phyloP scores from a whole-genome alignment of 139 green algal genomes.

The Zygnema cylindricum region DNA sequence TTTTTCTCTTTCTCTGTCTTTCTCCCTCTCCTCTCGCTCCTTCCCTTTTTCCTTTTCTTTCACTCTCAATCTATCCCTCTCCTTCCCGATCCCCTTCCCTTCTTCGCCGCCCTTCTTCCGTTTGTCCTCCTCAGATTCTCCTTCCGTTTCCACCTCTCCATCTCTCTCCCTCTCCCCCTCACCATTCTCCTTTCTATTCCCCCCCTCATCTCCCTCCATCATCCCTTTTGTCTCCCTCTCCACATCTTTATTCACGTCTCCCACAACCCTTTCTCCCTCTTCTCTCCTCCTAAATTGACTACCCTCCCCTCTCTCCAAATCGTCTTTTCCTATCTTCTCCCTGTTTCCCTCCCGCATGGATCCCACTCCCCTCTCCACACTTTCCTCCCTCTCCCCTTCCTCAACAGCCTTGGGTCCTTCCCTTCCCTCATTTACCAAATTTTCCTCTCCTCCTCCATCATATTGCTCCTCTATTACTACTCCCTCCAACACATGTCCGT shows the following conservation, averaged over 20 bases:
- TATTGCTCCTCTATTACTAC: no score
- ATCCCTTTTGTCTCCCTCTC: neutral
- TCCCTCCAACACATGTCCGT: no score
- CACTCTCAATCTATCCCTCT: no score
- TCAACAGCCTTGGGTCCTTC: neutral
- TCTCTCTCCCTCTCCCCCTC: conserved; percentile 13
- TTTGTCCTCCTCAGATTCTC: no score
- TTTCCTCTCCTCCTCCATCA: no score
- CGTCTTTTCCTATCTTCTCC: neutral
- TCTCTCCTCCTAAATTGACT: neutral
- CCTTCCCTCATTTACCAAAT: neutral
- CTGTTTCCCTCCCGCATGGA: neutral
- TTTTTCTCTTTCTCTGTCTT: no score
- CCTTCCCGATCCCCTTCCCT: no score
- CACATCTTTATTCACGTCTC: neutral
- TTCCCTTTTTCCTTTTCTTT: no score
- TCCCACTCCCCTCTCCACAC: neutral
- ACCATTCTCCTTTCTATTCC: conserved; percentile 1
- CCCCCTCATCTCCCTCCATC: neutral
- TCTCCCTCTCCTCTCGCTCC: no score
- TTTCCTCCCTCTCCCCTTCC: neutral
- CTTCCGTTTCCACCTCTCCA: no score
- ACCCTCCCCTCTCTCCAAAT: no score
- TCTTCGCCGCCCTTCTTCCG: no score
- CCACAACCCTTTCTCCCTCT: conserved; percentile 10